phyloP scores from a whole-genome alignment of 352 stramenopile species.

The Phytophthora pini region DNA sequence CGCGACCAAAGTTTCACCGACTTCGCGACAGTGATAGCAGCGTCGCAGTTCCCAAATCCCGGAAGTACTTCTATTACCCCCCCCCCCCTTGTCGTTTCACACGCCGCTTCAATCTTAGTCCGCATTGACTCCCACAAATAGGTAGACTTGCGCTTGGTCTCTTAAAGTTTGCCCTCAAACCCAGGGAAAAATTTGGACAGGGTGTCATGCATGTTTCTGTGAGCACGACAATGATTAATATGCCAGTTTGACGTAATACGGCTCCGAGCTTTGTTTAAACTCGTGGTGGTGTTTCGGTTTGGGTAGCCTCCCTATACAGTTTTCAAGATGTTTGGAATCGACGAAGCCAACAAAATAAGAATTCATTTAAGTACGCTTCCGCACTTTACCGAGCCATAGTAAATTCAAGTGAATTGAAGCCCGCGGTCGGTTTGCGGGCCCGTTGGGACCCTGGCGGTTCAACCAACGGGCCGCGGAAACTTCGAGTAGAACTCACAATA shows the following conservation, averaged over 20 bases:
- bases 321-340: too few relatives aligned
- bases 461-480: too few relatives aligned
- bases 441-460: too few relatives aligned
- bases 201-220: background rate
- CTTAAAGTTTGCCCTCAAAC: background rate
- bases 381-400: too few relatives aligned
- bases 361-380: too few relatives aligned
- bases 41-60: conserved; percentile 13
- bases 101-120: background rate
- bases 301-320: too few relatives aligned
- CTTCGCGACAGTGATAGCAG: conserved; percentile 8
- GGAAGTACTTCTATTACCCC: background rate
- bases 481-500: too few relatives aligned
- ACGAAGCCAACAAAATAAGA: too few relatives aligned
- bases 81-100: background rate
- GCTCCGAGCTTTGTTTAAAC: background rate
- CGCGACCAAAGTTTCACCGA: too few relatives aligned
- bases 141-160: conserved; percentile 9
- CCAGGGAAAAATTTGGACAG: background rate
- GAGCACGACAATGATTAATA: conserved; percentile 5
- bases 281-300: background rate
- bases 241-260: background rate
- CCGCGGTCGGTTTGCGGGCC: too few relatives aligned
- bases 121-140: conserved; percentile 9
- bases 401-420: too few relatives aligned